A percentile compares a stretch with the other conserved stretches of the same genome.
Evolutionary conservation across 768 basidiomycete genomes (phyloP).

Genomic region (Dacryopinax primogenitus): DNA sequence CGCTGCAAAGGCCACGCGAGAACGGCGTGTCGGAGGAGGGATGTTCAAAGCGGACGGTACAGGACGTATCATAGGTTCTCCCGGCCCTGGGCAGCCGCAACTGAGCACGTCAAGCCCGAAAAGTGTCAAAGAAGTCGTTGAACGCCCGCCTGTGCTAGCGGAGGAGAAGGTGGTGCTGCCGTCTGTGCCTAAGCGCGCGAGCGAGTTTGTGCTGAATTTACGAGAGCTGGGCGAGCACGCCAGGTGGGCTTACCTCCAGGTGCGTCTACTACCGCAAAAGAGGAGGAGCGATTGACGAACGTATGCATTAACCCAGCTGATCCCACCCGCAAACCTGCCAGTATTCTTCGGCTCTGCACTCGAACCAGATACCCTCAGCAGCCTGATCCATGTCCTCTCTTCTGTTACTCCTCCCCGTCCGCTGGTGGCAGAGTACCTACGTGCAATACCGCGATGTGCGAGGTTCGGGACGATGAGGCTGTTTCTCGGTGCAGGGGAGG

Average conservation of each 20-base stretch:
- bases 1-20: constrained; percentile 47
- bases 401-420: constrained; percentile 13
- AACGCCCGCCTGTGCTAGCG: not conserved
- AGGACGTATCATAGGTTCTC: not conserved
- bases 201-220: constrained; percentile 56
- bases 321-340: constrained; percentile 45
- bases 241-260: constrained; percentile 42
- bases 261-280: constrained; percentile 29
- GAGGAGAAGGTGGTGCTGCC: constrained; percentile 2
- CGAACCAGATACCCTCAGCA: constrained; percentile 48
- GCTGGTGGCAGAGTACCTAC: constrained; percentile 37
- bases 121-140: not conserved
- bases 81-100: not conserved
- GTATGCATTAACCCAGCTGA: constrained; percentile 31
- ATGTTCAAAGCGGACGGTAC: constrained; percentile 54
- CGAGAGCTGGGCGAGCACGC: constrained; percentile 32
- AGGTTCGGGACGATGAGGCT: constrained; percentile 52
- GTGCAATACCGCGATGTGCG: constrained; percentile 40
- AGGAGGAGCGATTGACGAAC: constrained; percentile 4
- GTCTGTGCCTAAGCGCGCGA: constrained; percentile 31
- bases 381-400: constrained; percentile 42
- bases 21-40: constrained; percentile 51
- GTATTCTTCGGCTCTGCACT: constrained; percentile 55
- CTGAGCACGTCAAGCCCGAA: not conserved
- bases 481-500: constrained; percentile 50